Conservation (phyloP, 495 filamentous ascomycete species). For the Stereocaulon alpinum region DNA sequence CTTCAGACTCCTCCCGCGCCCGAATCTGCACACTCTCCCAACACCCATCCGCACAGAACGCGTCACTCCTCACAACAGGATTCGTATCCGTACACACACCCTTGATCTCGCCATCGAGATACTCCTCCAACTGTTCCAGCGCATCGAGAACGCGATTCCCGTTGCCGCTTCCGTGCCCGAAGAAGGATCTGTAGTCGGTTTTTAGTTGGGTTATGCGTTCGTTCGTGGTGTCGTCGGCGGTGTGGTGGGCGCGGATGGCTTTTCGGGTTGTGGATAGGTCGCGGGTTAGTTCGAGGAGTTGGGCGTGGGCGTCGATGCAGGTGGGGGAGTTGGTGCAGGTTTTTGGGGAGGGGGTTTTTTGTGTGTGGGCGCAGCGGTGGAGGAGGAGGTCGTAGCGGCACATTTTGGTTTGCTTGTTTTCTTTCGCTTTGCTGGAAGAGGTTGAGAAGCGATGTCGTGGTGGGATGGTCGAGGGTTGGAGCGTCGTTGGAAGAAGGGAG, state of each 20-base stretch:
- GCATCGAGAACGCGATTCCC: not conserved
- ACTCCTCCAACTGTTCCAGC: not conserved
- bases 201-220: not conserved
- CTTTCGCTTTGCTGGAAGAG: too few relatives aligned
- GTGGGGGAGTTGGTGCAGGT: not conserved
- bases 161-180: slow-evolving; percentile 1
- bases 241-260: not conserved
- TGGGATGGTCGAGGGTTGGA: too few relatives aligned
- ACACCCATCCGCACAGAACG: not conserved
- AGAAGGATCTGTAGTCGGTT: not conserved
- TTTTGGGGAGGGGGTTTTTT: not conserved
- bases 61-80: not conserved
- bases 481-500: too few relatives aligned
- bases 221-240: not conserved
- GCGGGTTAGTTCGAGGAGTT: not conserved
- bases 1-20: not conserved
- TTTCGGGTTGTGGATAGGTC: not conserved
- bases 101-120: not conserved
- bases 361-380: not conserved
- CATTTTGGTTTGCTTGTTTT: not conserved
- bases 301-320: not conserved
- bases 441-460: too few relatives aligned
- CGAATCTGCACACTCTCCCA: not conserved
- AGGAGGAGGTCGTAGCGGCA: not conserved
- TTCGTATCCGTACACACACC: not conserved